Conservation (phyloP, 345 rosid genomes). For the Balakata baccata region DNA sequence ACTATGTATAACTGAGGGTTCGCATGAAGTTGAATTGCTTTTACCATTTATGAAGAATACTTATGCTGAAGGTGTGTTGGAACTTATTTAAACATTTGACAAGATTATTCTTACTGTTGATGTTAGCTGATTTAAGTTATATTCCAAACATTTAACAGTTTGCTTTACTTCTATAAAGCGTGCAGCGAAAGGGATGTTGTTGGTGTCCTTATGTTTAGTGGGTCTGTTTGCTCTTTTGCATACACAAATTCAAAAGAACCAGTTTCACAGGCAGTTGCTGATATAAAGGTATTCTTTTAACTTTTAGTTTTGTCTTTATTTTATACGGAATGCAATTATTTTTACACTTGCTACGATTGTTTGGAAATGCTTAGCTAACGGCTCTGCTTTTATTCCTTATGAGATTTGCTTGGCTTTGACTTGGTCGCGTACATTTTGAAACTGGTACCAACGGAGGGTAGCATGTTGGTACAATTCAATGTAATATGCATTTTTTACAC, state of each 20-base stretch:
- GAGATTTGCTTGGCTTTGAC: conserved; percentile 5
- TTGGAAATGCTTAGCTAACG: not conserved
- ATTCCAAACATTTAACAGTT: conserved; percentile 25
- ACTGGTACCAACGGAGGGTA: not conserved
- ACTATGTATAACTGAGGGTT: conserved; percentile 47
- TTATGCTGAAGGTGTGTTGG: conserved; percentile 48
- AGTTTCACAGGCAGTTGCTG: conserved; percentile 71
- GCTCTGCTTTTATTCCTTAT: not conserved
- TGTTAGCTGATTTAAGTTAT: conserved; percentile 2
- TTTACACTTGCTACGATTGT: not conserved
- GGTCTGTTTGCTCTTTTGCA: conserved; percentile 68
- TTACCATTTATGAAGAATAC: conserved; percentile 63
- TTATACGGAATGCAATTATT: not conserved
- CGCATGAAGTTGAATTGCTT: conserved; percentile 74
- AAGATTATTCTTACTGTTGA: conserved; percentile 10
- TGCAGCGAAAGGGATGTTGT: conserved; percentile 50
- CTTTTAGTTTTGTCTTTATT: not conserved
- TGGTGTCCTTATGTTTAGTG: conserved; percentile 60
- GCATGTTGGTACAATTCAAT: conserved; percentile 1
- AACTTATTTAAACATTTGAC: conserved; percentile 8
- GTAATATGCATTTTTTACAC: not conserved
- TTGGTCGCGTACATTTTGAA: conserved; percentile 1
- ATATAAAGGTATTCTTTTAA: conserved; percentile 58
- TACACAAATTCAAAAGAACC: conserved; percentile 70
- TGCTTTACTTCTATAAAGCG: conserved; percentile 45